Evolutionary conservation across 2,329 filamentous ascomycete genomes (phyloP).

Genomic region (Colletotrichum lentis): DNA sequence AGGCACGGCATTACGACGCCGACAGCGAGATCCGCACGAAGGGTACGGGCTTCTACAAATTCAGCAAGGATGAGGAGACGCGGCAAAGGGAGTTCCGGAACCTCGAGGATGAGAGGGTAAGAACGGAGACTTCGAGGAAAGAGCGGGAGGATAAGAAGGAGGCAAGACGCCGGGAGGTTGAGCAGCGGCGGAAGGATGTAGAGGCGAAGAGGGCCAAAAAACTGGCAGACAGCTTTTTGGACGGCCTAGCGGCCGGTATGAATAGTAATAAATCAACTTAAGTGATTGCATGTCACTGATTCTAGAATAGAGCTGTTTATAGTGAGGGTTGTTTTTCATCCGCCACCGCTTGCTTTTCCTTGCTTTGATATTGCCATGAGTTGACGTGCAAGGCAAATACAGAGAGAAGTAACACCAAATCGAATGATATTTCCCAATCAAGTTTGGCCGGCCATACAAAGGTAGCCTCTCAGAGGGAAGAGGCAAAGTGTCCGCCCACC

Average conservation of each 20-base stretch:
- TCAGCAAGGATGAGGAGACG: conserved; percentile 77
- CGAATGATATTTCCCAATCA: not conserved
- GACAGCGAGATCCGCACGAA: conserved; percentile 83
- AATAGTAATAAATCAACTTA: not conserved
- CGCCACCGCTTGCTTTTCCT: not conserved
- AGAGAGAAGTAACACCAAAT: conserved; percentile 21
- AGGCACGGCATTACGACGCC: conserved; percentile 85
- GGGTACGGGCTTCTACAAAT: conserved; percentile 91
- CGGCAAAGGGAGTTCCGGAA: conserved; percentile 76
- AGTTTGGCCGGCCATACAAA: not conserved
- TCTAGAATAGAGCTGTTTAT: not conserved
- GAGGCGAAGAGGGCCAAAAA: conserved; percentile 69
- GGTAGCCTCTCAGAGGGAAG: not conserved
- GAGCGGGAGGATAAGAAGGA: conserved; percentile 65
- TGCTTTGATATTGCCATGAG: conserved; percentile 14
- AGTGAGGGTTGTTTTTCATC: not conserved
- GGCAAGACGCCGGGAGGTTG: conserved; percentile 68
- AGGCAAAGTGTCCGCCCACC: not conserved
- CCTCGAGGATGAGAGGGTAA: conserved; percentile 70
- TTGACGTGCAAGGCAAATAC: conserved; percentile 13
- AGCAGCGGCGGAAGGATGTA: conserved; percentile 69
- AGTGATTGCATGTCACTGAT: not conserved
- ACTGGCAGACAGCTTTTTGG: conserved; percentile 77
- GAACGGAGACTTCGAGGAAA: conserved; percentile 71
- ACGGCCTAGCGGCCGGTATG: conserved; percentile 55